Conservation (phyloP, 2,329 filamentous ascomycete genomes). For the Corynespora cassiicola region DNA sequence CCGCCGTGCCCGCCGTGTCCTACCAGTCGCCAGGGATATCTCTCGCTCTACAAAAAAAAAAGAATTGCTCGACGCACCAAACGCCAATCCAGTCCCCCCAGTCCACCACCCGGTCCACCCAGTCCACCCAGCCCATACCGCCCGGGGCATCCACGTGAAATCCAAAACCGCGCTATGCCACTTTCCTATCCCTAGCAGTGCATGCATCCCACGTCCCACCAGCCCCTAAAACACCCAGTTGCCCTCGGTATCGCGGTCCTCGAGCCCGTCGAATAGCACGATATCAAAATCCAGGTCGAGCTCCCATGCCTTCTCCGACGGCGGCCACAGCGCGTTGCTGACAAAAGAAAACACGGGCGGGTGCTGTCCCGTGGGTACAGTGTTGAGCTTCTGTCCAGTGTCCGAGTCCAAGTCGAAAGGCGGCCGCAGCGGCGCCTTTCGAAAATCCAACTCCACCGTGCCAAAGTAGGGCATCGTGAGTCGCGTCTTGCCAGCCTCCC, state of each 20-base stretch:
- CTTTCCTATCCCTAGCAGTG: too few relatives aligned
- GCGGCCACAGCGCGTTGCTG: constrained; percentile 40
- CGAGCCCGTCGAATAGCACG: constrained; percentile 42
- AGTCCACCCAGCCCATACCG: too few relatives aligned
- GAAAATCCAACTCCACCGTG: constrained; percentile 36
- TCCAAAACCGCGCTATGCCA: too few relatives aligned
- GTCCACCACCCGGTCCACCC: too few relatives aligned
- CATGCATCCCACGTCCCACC: too few relatives aligned
- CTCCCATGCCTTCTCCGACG: constrained; percentile 16
- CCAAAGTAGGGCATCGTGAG: constrained; percentile 44
- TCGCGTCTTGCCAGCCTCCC: constrained; percentile 22
- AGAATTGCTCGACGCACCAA: too few relatives aligned
- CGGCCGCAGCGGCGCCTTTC: constrained; percentile 33
- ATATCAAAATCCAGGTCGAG: constrained; percentile 39
- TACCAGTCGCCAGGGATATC: too few relatives aligned
- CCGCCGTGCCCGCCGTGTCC: too few relatives aligned
- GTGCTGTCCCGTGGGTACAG: constrained; percentile 26
- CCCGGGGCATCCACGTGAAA: too few relatives aligned
- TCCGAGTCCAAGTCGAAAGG: constrained; percentile 39
- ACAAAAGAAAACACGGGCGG: constrained; percentile 43
- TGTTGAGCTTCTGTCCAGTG: constrained; percentile 32
- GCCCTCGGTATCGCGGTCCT: constrained; percentile 39
- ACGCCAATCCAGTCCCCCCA: too few relatives aligned
- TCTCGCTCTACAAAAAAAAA: too few relatives aligned
- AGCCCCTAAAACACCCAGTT: constrained; percentile 41